Evolutionary conservation across 192 early-diverging fungal genomes (phyloP).

Genomic region (Linderina pennispora): DNA sequence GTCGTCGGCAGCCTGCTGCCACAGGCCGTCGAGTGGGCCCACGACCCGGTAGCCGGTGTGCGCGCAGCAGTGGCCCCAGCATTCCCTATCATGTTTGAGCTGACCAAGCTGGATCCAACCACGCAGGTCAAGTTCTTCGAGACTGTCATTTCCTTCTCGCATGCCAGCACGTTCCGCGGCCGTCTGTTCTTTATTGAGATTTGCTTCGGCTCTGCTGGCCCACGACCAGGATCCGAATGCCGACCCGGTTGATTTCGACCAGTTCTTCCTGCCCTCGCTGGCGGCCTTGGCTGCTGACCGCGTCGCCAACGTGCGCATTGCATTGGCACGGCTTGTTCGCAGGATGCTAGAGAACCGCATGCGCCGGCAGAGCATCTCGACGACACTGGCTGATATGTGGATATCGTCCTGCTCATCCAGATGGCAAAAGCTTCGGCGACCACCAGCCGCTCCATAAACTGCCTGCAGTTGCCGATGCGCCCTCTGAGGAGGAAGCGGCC

Average conservation of each 20-base stretch:
- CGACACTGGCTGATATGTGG: constrained; percentile 21
- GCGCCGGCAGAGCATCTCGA: constrained; percentile 30
- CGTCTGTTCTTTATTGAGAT: constrained; percentile 61
- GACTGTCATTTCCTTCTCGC: constrained; percentile 42
- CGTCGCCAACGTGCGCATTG: constrained; percentile 71
- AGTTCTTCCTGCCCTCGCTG: constrained; percentile 60
- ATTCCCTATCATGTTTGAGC: constrained; percentile 40
- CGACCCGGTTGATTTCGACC: constrained; percentile 55
- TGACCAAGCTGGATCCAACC: constrained; percentile 35
- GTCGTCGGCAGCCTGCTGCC: constrained; percentile 64
- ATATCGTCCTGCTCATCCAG: neutral
- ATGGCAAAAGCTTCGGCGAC: too few species aligned
- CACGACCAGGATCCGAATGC: constrained; percentile 52
- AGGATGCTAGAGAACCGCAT: constrained; percentile 40
- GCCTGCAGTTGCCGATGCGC: too few species aligned
- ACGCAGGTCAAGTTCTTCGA: constrained; percentile 42
- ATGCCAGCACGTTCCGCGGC: constrained; percentile 44
- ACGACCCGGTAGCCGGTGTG: constrained; percentile 50
- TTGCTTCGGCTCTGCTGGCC: constrained; percentile 56
- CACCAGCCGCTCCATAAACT: constrained; percentile 1
- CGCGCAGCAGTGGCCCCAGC: constrained; percentile 45
- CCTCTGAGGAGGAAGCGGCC: too few species aligned
- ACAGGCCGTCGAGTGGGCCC: constrained; percentile 52
- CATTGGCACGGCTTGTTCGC: constrained; percentile 51
- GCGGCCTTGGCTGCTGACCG: constrained; percentile 53